These are phyloP conservation scores for Calonectria naviculata DNA, from an alignment of 2,329 filamentous ascomycete species.

Conservation along the genomic window DNA sequence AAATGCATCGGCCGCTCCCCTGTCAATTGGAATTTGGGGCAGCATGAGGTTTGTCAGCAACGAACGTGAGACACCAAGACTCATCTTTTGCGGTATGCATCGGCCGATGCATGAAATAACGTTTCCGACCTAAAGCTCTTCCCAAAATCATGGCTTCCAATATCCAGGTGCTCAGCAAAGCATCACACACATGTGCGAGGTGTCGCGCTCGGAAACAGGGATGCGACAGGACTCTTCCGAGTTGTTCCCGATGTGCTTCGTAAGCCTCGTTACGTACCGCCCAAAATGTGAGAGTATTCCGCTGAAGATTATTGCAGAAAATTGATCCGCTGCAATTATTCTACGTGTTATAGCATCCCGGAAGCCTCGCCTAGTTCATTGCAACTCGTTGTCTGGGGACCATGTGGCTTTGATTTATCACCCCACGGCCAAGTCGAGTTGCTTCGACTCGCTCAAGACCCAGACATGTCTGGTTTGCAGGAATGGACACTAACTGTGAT, in stretches of 20 bases:
- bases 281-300: not conserved
- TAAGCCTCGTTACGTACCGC: not conserved
- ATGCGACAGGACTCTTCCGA: not conserved
- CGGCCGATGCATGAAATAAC: not conserved
- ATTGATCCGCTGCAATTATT: not conserved
- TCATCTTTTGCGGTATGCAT: not conserved
- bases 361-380: not conserved
- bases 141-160: not conserved
- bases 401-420: not conserved
- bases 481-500: not conserved
- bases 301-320: not conserved
- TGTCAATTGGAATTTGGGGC: too few species aligned
- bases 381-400: not conserved
- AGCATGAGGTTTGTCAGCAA: not conserved
- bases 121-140: not conserved
- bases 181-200: not conserved
- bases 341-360: not conserved
- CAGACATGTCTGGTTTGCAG: not conserved
- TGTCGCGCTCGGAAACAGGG: not conserved
- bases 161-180: not conserved
- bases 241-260: not conserved
- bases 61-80: not conserved
- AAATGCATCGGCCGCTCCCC: conserved; percentile 6
- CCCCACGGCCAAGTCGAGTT: not conserved
- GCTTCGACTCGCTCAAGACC: not conserved